phyloP scores from a whole-genome alignment of 2,329 filamentous ascomycete genomes.

The Exophiala bonariae region DNA sequence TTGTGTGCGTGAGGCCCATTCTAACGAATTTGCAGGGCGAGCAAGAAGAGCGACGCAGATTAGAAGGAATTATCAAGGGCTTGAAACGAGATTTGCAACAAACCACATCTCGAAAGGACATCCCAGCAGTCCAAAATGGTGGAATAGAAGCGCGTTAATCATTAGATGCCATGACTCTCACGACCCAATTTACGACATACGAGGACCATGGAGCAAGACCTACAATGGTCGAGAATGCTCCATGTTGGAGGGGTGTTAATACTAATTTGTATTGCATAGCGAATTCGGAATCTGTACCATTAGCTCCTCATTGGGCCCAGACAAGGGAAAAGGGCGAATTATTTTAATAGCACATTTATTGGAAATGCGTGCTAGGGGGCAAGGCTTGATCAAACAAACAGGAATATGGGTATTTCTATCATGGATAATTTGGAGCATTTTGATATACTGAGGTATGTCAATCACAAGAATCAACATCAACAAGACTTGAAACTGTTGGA shows the following conservation, averaged over 20 bases:
- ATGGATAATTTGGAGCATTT: no score
- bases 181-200: conserved; percentile 6
- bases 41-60: conserved; percentile 67
- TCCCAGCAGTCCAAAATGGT: conserved; percentile 1
- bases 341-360: conserved; percentile 8
- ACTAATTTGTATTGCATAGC: conserved; percentile 2
- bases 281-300: conserved; percentile 10
- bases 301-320: not conserved
- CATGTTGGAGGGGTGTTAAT: not conserved
- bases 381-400: no score
- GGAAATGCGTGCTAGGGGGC: conserved; percentile 1
- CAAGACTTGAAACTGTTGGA: no score
- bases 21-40: conserved; percentile 54
- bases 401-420: no score
- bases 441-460: no score
- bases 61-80: conserved; percentile 63
- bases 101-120: conserved; percentile 9
- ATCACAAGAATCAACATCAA: no score
- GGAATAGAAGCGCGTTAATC: conserved; percentile 5
- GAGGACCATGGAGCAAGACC: not conserved
- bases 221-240: not conserved
- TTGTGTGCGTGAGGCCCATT: not conserved
- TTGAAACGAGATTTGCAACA: conserved; percentile 42
- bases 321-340: conserved; percentile 1
- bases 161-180: not conserved